Evolutionary conservation across 1,284 basidiomycete species (phyloP).

Genomic region (Macrocybe sp.): DNA sequence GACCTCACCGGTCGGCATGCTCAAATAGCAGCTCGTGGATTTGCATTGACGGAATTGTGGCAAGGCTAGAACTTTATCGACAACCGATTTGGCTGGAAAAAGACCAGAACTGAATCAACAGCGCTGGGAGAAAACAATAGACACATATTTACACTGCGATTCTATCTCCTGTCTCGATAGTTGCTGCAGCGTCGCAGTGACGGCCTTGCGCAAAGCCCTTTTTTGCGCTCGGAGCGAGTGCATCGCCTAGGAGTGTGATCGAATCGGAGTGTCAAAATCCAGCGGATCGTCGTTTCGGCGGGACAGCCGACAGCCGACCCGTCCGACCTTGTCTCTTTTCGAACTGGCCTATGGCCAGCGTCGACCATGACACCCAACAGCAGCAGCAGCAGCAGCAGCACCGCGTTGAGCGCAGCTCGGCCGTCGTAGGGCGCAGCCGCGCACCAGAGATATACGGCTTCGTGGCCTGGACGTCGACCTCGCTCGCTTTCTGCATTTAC

Average conservation of each 20-base stretch:
- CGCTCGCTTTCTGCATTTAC: constrained; percentile 65
- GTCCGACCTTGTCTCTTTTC: background rate
- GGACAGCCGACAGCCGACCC: background rate
- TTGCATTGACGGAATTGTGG: constrained; percentile 45
- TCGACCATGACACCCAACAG: background rate
- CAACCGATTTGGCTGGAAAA: constrained; percentile 48
- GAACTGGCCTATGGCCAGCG: background rate
- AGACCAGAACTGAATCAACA: constrained; percentile 8
- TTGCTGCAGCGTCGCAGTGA: constrained; percentile 38
- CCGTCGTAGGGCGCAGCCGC: constrained; percentile 31
- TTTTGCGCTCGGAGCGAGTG: constrained; percentile 40
- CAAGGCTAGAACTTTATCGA: constrained; percentile 40
- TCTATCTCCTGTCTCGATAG: constrained; percentile 41
- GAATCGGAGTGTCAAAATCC: constrained; percentile 7
- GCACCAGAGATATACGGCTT: constrained; percentile 86
- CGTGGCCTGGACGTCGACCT: constrained; percentile 78
- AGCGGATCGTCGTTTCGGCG: background rate
- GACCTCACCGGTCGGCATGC: constrained; percentile 69
- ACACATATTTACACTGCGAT: constrained; percentile 48
- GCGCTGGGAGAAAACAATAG: constrained; percentile 4
- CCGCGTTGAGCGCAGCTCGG: constrained; percentile 17
- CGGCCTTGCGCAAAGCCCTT: constrained; percentile 43
- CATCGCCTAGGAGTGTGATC: background rate
- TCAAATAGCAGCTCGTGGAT: constrained; percentile 68
- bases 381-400: background rate